Percentiles rank a stretch among this genome's conserved stretches.
Conservation (phyloP, 805 yeast genomes). For the Candida railenensis region DNA sequence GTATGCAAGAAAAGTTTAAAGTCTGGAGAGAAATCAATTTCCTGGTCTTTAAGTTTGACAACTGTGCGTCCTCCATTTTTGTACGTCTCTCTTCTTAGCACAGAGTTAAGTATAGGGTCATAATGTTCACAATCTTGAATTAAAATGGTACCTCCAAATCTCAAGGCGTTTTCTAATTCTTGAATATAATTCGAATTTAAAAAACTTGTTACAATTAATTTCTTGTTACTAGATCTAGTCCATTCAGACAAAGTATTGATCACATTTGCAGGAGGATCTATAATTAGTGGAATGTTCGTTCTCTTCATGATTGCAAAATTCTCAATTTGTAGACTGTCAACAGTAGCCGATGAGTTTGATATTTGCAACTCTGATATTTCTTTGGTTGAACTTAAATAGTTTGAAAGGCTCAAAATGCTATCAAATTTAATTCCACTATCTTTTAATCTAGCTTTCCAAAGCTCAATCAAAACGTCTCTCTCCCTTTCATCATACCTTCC, state of each 20-base stretch:
- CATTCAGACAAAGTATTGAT: constrained; percentile 35
- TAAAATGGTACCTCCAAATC: constrained; percentile 77
- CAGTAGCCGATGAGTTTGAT: constrained; percentile 23
- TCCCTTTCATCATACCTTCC: constrained; percentile 56
- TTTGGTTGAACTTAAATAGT: constrained; percentile 38
- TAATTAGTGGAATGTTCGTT: constrained; percentile 50
- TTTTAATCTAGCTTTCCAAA: constrained; percentile 37
- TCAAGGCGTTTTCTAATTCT: constrained; percentile 72
- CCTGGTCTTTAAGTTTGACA: constrained; percentile 58
- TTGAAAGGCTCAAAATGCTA: constrained; percentile 27
- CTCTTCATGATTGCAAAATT: constrained; percentile 56
- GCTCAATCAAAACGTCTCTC: constrained; percentile 33
- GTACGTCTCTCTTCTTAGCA: constrained; percentile 60
- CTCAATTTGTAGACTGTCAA: constrained; percentile 61
- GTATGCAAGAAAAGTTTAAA: constrained; percentile 65
- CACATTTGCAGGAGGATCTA: constrained; percentile 68
- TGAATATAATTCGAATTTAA: constrained; percentile 63
- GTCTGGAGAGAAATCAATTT: constrained; percentile 63
- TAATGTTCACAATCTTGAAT: constrained; percentile 78
- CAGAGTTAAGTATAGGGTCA: constrained; percentile 69
- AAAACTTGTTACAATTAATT: constrained; percentile 63
- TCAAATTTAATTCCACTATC: constrained; percentile 40
- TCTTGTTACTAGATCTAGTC: background rate
- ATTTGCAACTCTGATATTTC: constrained; percentile 52
- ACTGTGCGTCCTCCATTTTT: constrained; percentile 69